phyloP scores from a whole-genome alignment of 305 asterid genomes.

The Ilex paraguariensis region DNA sequence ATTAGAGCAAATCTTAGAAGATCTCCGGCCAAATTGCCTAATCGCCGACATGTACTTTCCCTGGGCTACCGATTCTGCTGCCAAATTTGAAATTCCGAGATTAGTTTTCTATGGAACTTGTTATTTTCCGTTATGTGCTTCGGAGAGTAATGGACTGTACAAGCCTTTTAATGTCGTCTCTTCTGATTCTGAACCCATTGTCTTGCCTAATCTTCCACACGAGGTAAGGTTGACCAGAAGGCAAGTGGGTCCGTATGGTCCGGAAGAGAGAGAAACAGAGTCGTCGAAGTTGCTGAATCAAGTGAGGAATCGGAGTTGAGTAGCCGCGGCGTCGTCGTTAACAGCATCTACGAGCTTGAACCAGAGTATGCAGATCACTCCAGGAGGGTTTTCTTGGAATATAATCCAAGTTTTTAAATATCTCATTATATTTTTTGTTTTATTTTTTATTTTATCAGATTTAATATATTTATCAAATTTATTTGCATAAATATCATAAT shows the following conservation, averaged over 20 bases:
- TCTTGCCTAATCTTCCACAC: slow-evolving; percentile 36
- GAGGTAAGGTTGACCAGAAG: slow-evolving; percentile 18
- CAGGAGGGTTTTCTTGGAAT: neutral
- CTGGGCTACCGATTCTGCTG: slow-evolving; percentile 45
- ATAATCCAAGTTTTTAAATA: too few relatives aligned
- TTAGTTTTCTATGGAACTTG: slow-evolving; percentile 30
- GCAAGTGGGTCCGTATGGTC: slow-evolving; percentile 11
- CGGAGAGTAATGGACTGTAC: slow-evolving; percentile 18
- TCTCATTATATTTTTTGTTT: too few relatives aligned
- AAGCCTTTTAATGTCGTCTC: slow-evolving; percentile 26
- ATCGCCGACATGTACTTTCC: slow-evolving; percentile 47
- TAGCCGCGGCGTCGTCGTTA: neutral
- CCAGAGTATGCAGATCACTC: neutral
- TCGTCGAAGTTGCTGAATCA: neutral
- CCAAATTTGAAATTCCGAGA: slow-evolving; percentile 40
- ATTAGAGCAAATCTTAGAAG: slow-evolving; percentile 32
- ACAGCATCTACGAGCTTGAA: slow-evolving; percentile 2
- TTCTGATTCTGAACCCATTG: slow-evolving; percentile 30
- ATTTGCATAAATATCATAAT: too few relatives aligned
- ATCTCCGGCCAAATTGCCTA: slow-evolving; percentile 30
- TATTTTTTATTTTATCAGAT: too few relatives aligned
- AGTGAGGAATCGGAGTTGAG: neutral
- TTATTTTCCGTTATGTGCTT: slow-evolving; percentile 16
- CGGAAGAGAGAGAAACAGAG: neutral
- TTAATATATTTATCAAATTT: too few relatives aligned